Conservation (phyloP, 352 stramenopile genomes). For the Pythium phragmitis region DNA sequence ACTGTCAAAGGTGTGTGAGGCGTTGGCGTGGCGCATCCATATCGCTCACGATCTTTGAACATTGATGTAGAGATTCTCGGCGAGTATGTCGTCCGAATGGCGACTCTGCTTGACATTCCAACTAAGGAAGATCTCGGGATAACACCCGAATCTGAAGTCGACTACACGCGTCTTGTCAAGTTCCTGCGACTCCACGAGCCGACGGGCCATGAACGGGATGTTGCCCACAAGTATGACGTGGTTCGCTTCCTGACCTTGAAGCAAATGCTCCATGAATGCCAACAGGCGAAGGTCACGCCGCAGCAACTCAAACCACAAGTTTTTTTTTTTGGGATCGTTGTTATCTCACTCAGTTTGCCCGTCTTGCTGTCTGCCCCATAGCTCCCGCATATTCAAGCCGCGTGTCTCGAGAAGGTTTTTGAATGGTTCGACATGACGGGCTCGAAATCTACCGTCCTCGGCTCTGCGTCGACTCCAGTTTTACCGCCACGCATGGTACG, state of each 20-base stretch:
- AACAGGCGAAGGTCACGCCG: slow-evolving; percentile 41
- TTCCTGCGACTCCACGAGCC: slow-evolving; percentile 59
- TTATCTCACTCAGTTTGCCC: not conserved
- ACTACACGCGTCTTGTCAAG: slow-evolving; percentile 48
- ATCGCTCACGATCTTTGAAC: not conserved
- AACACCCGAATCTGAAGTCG: slow-evolving; percentile 35
- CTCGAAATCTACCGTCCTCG: slow-evolving; percentile 17
- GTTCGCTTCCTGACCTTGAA: slow-evolving; percentile 55
- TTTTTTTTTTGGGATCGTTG: too few relatives aligned
- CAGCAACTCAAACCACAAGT: not conserved
- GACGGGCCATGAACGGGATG: slow-evolving; percentile 53
- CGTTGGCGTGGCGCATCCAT: not conserved
- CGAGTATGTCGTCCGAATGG: slow-evolving; percentile 35
- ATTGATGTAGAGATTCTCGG: slow-evolving; percentile 48
- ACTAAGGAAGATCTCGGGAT: slow-evolving; percentile 39
- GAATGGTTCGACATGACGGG: slow-evolving; percentile 59
- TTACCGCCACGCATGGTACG: slow-evolving; percentile 59
- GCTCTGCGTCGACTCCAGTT: slow-evolving; percentile 40
- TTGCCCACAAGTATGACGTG: slow-evolving; percentile 46
- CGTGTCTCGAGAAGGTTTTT: slow-evolving; percentile 49
- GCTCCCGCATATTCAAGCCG: slow-evolving; percentile 43
- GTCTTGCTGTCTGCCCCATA: slow-evolving; percentile 14
- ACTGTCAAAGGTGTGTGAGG: slow-evolving; percentile 39
- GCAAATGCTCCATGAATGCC: slow-evolving; percentile 55
- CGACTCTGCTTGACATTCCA: slow-evolving; percentile 18